Conservation (phyloP, 768 basidiomycete genomes). For the Serendipita sp. region DNA sequence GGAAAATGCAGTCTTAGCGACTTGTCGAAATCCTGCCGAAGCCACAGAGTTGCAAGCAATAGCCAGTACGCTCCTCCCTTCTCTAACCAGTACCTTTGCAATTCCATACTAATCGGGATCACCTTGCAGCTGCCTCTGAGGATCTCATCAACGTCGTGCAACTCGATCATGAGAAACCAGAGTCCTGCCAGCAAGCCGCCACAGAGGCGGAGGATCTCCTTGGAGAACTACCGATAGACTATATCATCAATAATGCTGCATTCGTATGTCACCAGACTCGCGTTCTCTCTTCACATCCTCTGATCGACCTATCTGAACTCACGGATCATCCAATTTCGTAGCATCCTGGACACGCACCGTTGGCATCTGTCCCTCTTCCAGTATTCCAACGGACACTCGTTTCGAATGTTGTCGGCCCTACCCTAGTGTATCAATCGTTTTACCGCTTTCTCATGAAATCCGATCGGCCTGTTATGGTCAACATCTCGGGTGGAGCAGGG, state of each 20-base stretch:
- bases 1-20: slow-evolving; percentile 16
- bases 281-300: neutral
- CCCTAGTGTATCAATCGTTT: slow-evolving; percentile 22
- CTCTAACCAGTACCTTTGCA: neutral
- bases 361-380: neutral
- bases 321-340: neutral
- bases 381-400: slow-evolving; percentile 12
- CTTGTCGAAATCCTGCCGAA: slow-evolving; percentile 16
- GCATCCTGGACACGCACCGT: neutral
- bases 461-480: slow-evolving; percentile 21
- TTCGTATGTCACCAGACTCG: slow-evolving; percentile 17
- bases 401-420: slow-evolving; percentile 24
- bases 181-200: slow-evolving; percentile 18
- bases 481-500: slow-evolving; percentile 21
- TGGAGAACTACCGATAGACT: slow-evolving; percentile 22
- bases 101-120: neutral
- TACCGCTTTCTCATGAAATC: slow-evolving; percentile 22
- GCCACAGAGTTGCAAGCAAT: slow-evolving; percentile 13
- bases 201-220: slow-evolving; percentile 18
- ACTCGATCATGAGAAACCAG: slow-evolving; percentile 20
- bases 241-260: slow-evolving; percentile 27
- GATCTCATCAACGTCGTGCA: slow-evolving; percentile 22
- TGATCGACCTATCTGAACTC: neutral
- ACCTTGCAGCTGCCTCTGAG: slow-evolving; percentile 11
- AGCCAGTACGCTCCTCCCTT: neutral